Base-by-base conservation (phyloP, 1,284 basidiomycete species). In the Cystobasidium slooffiae region DNA sequence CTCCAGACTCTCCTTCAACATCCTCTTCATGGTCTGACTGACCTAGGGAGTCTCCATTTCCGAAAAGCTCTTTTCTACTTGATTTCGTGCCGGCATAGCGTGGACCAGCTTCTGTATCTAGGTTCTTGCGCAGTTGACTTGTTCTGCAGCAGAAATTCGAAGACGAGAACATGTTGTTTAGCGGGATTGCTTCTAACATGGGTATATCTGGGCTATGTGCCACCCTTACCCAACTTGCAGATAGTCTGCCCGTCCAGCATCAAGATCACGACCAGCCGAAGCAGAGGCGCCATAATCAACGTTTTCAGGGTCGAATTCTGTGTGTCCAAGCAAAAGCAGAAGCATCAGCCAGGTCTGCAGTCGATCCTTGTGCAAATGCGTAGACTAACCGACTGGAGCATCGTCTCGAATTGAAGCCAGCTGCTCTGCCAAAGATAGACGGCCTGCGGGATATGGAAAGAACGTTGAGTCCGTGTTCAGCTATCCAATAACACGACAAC, bases 261-360 rank as follows among this genome's bases (percentile, higher is more conserved):
- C 77, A 9, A 77, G 56, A 43, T 78, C 81, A 6, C 79, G 79
- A 22, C 78, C 77, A 47, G 77, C 68, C 43, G 75, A 75, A 43
- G 77, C 78, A 63, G 81, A 79, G 83, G 85, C 77, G 7, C 80
- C 79, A 16, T 80, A 78, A 74, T 84, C 84, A 37, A 87, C 82
- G 77, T 89, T 88, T 81, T 94, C 93, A 9, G 89, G 90, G 82
- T 94, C 92, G 79, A 89, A 85, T 79, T 93, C 91, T 91, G 46
- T 91, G 46, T 51, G 7, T 73, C 6, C 41, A 66, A 69, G 56
- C 43, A 4, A 51, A 46, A n/a, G 44, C 22, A 51, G 73, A 73
- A 69, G 7, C 56, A 69, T 31, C 41, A 43, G 51, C 63, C 49
- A 10, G n/a, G 14, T 20, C 18, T 31, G 43, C 37, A 22, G 18